Conservation (phyloP, 2,329 filamentous ascomycete genomes). For the Fusarium brevicatenulatum region DNA sequence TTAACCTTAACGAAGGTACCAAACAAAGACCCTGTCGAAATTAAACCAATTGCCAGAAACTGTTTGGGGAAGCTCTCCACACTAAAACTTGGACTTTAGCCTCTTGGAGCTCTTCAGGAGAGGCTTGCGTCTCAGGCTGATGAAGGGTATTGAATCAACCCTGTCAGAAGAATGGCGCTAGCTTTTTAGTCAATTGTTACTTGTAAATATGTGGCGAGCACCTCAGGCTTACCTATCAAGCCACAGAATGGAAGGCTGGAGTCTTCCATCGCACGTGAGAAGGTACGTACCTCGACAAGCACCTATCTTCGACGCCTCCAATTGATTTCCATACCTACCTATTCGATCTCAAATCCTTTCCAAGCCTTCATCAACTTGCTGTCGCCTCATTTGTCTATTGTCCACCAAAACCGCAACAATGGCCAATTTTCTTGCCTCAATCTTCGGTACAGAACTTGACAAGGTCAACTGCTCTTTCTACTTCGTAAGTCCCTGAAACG, state of each 20-base stretch:
- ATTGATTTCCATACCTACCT: constrained; percentile 1
- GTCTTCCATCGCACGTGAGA: constrained; percentile 47
- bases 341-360: constrained; percentile 35
- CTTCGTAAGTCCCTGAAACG: constrained; percentile 54
- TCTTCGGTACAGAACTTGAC: constrained; percentile 99
- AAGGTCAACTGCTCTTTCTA: constrained; percentile 99
- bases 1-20: neutral
- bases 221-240: constrained; percentile 21
- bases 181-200: neutral
- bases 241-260: constrained; percentile 14
- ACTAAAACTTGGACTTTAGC: constrained; percentile 5
- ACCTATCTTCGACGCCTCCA: constrained; percentile 15
- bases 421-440: constrained; percentile 98
- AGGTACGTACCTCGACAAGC: constrained; percentile 28
- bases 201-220: constrained; percentile 1
- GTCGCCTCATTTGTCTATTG: neutral
- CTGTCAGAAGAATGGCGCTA: constrained; percentile 13
- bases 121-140: constrained; percentile 26
- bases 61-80: constrained; percentile 33
- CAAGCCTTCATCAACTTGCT: constrained; percentile 29
- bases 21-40: constrained; percentile 29
- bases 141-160: neutral
- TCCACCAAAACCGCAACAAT: constrained; percentile 58
- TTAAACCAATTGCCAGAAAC: constrained; percentile 35
- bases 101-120: constrained; percentile 20